phyloP scores from a whole-genome alignment of 345 rosid species.

The Theobroma cacao region DNA sequence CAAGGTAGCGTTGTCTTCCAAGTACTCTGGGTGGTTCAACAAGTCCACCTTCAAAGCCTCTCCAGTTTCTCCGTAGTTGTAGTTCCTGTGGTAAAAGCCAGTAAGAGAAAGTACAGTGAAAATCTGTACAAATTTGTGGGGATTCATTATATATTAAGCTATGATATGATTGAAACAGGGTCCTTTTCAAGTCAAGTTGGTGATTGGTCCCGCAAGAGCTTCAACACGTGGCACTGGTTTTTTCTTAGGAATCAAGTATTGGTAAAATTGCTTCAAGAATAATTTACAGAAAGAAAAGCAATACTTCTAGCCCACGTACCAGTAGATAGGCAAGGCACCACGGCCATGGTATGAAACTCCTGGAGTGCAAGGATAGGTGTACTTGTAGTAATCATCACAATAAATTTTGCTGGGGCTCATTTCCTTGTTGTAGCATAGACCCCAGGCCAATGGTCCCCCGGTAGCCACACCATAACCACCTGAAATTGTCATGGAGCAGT shows the following conservation, averaged over 20 bases:
- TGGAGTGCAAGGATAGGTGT: conserved; percentile 73
- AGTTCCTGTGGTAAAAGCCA: conserved; percentile 49
- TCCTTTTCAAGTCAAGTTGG: not conserved
- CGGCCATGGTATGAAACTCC: conserved; percentile 85
- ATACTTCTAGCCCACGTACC: conserved; percentile 33
- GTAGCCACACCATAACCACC: conserved; percentile 96
- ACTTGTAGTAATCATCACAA: conserved; percentile 71
- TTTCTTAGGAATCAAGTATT: not conserved
- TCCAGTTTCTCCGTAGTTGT: conserved; percentile 77
- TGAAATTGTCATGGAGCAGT: conserved; percentile 16
- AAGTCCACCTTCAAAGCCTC: conserved; percentile 68
- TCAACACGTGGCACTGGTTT: not conserved
- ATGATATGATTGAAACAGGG: not conserved
- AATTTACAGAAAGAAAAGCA: not conserved
- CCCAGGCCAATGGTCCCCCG: conserved; percentile 92
- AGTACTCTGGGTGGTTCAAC: conserved; percentile 64
- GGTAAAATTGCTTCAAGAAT: not conserved
- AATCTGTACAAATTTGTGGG: not conserved
- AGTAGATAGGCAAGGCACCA: conserved; percentile 78
- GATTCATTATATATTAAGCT: not conserved
- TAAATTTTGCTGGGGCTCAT: conserved; percentile 74
- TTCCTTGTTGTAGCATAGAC: conserved; percentile 84
- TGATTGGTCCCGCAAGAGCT: not conserved
- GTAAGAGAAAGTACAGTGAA: not conserved
- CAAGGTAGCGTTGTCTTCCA: conserved; percentile 73